phyloP scores from a whole-genome alignment of 352 stramenopile genomes.

The Phytophthora colocasiae region DNA sequence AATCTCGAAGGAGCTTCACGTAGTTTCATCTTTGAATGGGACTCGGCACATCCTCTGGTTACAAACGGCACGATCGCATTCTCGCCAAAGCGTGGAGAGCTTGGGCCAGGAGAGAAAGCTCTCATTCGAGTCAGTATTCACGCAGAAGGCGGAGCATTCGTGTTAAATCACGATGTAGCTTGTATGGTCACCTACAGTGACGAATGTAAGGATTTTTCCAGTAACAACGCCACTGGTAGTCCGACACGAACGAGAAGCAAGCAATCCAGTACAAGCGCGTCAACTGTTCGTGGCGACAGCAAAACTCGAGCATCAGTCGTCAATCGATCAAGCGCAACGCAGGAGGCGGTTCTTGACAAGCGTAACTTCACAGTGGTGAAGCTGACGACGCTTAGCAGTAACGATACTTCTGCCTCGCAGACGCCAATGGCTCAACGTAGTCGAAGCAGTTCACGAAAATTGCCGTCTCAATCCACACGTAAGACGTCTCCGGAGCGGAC shows the following conservation, averaged over 20 bases:
- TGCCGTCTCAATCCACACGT: conserved; percentile 22
- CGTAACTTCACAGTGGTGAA: conserved; percentile 13
- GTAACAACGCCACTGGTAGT: conserved; percentile 30
- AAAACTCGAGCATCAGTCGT: conserved; percentile 57
- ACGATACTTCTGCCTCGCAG: not conserved
- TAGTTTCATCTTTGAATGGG: conserved; percentile 64
- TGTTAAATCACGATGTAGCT: conserved; percentile 75
- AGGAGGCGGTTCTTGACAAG: conserved; percentile 57
- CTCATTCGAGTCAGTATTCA: conserved; percentile 65
- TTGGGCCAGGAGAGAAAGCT: conserved; percentile 52
- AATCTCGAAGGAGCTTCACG: conserved; percentile 5
- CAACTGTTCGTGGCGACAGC: conserved; percentile 1
- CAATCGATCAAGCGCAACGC: conserved; percentile 63
- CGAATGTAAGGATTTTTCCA: conserved; percentile 18
- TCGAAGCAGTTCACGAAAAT: conserved; percentile 25
- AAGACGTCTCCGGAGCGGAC: conserved; percentile 20
- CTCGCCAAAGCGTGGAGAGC: conserved; percentile 53
- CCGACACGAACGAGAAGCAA: conserved; percentile 16
- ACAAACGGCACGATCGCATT: conserved; percentile 55
- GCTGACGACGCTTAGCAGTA: conserved; percentile 9
- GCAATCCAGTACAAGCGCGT: conserved; percentile 6
- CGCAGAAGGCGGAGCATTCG: conserved; percentile 46
- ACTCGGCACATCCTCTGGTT: conserved; percentile 61
- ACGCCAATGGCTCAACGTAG: conserved; percentile 19
- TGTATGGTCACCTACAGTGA: conserved; percentile 56